A percentile compares a stretch with the other conserved stretches of the same genome.
phyloP scores from a whole-genome alignment of 257 asterid genomes.

The Asclepias syriaca region DNA sequence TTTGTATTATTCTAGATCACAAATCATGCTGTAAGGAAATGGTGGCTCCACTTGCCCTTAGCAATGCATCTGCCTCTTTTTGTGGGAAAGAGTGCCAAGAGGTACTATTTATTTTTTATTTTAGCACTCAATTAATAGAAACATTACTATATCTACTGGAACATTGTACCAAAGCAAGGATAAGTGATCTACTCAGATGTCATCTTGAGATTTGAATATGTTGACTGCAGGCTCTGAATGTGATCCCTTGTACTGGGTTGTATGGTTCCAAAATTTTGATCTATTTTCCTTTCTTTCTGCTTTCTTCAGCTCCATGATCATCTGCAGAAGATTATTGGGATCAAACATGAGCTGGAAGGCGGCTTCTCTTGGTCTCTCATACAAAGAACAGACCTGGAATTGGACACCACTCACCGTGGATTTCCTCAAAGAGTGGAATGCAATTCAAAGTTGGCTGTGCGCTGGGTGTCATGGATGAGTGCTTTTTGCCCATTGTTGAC shows the following conservation, averaged over 20 bases:
- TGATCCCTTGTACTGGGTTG: neutral
- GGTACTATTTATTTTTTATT: constrained; percentile 41
- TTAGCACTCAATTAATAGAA: neutral
- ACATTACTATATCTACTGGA: neutral
- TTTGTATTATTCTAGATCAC: constrained; percentile 53
- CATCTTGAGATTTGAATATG: neutral
- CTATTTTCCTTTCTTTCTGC: constrained; percentile 4
- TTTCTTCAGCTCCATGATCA: constrained; percentile 65
- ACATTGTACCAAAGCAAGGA: neutral
- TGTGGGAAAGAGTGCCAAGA: constrained; percentile 81
- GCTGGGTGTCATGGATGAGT: constrained; percentile 79
- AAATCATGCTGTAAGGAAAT: constrained; percentile 50
- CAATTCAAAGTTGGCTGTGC: constrained; percentile 95
- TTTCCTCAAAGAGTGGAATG: constrained; percentile 80
- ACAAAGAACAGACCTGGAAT: constrained; percentile 60
- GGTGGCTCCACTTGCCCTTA: constrained; percentile 32
- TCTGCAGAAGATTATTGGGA: constrained; percentile 77
- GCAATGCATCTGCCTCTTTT: constrained; percentile 39
- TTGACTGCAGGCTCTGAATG: constrained; percentile 1
- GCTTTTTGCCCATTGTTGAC: constrained; percentile 88
- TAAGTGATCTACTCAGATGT: neutral
- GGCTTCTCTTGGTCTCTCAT: constrained; percentile 93
- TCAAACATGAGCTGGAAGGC: constrained; percentile 77
- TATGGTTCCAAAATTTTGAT: neutral
- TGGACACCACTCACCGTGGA: constrained; percentile 52